Evolutionary conservation across 495 filamentous ascomycete genomes (phyloP).

Genomic region (Alectoria sarmentosa): DNA sequence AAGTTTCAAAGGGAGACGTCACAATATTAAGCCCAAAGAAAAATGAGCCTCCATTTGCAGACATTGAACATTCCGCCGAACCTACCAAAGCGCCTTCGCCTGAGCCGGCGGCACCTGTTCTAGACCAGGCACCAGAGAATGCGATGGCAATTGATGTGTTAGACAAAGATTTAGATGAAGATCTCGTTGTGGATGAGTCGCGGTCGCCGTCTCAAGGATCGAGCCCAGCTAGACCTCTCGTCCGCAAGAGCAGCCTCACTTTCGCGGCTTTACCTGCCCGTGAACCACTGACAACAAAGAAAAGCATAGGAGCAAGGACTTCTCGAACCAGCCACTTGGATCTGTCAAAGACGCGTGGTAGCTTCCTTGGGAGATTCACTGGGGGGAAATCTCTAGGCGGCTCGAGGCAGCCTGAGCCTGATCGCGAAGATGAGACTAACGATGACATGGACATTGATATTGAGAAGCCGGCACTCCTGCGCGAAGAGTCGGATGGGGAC

Average conservation of each 20-base stretch:
- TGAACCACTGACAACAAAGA: slow-evolving; percentile 71
- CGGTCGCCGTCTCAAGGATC: slow-evolving; percentile 56
- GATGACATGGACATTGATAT: slow-evolving; percentile 45
- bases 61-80: slow-evolving; percentile 24
- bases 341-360: slow-evolving; percentile 43
- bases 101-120: slow-evolving; percentile 13
- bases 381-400: slow-evolving; percentile 49
- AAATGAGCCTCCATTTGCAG: slow-evolving; percentile 25
- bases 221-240: slow-evolving; percentile 51
- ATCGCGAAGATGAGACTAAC: slow-evolving; percentile 39
- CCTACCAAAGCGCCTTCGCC: slow-evolving; percentile 15
- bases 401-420: slow-evolving; percentile 36
- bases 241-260: slow-evolving; percentile 88
- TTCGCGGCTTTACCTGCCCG: slow-evolving; percentile 89
- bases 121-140: slow-evolving; percentile 23
- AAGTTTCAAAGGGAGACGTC: slow-evolving; percentile 30
- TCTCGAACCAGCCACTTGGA: slow-evolving; percentile 80
- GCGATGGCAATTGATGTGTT: slow-evolving; percentile 24
- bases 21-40: slow-evolving; percentile 19
- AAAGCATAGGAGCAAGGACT: slow-evolving; percentile 66
- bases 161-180: slow-evolving; percentile 41
- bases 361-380: slow-evolving; percentile 58
- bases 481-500: slow-evolving; percentile 36
- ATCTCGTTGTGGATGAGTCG: slow-evolving; percentile 43
- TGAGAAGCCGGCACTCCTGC: slow-evolving; percentile 14